Evolutionary conservation across 768 basidiomycete genomes (phyloP), one percentile per base, ranked within the genome.

Genomic region (Tubosaeta brunneosetosa): DNA sequence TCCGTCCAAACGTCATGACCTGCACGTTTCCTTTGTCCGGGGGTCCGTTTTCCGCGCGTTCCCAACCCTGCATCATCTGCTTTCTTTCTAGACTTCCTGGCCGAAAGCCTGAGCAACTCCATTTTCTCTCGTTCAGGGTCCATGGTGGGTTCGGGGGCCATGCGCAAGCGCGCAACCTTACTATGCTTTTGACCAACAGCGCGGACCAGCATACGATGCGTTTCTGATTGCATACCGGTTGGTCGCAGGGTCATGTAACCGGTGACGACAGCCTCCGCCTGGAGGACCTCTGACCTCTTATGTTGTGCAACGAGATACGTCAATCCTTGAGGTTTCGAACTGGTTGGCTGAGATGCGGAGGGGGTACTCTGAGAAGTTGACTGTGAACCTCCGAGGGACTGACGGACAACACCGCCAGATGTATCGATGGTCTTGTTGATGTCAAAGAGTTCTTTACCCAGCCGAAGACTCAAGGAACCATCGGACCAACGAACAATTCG

Each of bases 401-500:
- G 76, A 52, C 86, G 80, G 49, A 85, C 65, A 52, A 80, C 64
- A 51, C 81, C 79, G 40, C 82, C 88, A 17, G 91, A 89, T 16
- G 80, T 86, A 63, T 94, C 90, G 52, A 90, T 74, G 55, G 80
- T 83, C 67, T 88, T 82, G 47, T 80, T 84, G 47, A 98, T 84
- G 73, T 97, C 94, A 71, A 94, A 98, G 5, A 97, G 75, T 64
- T 98, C 95, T 67, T 90, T 88, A 40, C 97, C 97, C 50, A 99
- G 74, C 57, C 90, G 87, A 29, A 99, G 79, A 60, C 93, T 94
- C 51, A 93, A 72, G 13, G 88, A 81, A 14, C 95, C 95, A 66
- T 99, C 97, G 6, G 94, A 97, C 97, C 97, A 99, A 13, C 88
- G 83, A 52, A 99, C 83, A 36, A 97, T 74, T 29, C 94, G 86